Percentiles rank a stretch among this genome's conserved stretches.
These are phyloP conservation scores for Tetramitus jugosus DNA, from an alignment of 208 protist species.

Conservation along the genomic window DNA sequence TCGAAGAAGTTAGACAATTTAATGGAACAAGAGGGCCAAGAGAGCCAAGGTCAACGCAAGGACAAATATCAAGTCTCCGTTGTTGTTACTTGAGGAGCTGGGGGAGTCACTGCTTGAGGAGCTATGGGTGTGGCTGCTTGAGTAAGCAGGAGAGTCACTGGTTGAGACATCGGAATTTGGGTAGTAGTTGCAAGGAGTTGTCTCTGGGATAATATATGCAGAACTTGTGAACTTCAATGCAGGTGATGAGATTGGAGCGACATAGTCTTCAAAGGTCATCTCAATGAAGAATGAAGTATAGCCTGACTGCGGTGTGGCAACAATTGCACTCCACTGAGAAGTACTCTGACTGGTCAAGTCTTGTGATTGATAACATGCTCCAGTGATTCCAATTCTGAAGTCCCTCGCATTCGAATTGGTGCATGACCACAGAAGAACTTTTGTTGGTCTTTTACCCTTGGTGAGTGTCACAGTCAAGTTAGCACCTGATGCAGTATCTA, in stretches of 20 bases:
- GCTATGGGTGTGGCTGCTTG: too few relatives aligned
- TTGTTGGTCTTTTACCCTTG: not conserved
- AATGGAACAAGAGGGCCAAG: too few relatives aligned
- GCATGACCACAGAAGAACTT: not conserved
- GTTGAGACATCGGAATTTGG: too few relatives aligned
- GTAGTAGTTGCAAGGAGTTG: not conserved
- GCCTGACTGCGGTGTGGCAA: not conserved
- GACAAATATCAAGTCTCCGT: too few relatives aligned
- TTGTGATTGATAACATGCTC: not conserved
- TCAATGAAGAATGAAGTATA: not conserved
- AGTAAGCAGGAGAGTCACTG: too few relatives aligned
- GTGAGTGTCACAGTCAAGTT: not conserved
- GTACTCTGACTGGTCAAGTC: not conserved
- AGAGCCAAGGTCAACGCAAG: too few relatives aligned
- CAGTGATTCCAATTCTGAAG: not conserved
- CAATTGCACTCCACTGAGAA: not conserved
- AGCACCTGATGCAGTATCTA: not conserved
- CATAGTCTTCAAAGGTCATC: not conserved
- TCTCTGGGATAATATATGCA: constrained; percentile 2
- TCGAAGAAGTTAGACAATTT: too few relatives aligned
- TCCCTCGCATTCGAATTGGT: not conserved
- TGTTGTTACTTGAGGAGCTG: too few relatives aligned
- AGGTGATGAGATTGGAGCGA: not conserved
- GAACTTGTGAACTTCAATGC: not conserved
- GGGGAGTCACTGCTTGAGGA: too few relatives aligned